These are phyloP conservation scores for Solanum appendiculatum DNA, from an alignment of 257 asterid genomes.

Conservation along the genomic window DNA sequence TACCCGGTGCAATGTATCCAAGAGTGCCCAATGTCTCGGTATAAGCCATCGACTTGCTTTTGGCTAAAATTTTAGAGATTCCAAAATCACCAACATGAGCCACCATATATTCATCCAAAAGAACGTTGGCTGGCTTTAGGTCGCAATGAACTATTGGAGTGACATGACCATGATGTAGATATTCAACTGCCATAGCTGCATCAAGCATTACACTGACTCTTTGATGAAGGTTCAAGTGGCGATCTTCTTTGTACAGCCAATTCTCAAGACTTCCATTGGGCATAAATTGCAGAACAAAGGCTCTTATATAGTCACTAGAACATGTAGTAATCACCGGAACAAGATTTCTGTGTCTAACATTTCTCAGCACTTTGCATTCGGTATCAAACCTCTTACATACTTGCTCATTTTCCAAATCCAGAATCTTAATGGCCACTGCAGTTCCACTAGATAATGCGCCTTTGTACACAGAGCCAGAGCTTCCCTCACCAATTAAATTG, in stretches of 20 bases:
- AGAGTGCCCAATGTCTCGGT: constrained; percentile 28
- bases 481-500: constrained; percentile 19
- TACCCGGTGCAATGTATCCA: constrained; percentile 39
- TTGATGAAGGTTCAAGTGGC: constrained; percentile 4
- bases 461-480: constrained; percentile 22
- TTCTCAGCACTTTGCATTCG: constrained; percentile 21
- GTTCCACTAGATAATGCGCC: constrained; percentile 9
- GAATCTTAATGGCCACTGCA: constrained; percentile 20
- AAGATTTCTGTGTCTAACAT: constrained; percentile 23
- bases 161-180: constrained; percentile 19
- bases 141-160: constrained; percentile 23
- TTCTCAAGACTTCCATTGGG: constrained; percentile 22
- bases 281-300: constrained; percentile 25
- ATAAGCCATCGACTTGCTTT: neutral
- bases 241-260: constrained; percentile 12
- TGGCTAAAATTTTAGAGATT: constrained; percentile 15
- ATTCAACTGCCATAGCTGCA: constrained; percentile 28
- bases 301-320: constrained; percentile 6
- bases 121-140: constrained; percentile 25
- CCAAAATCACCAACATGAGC: constrained; percentile 17
- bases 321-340: constrained; percentile 23
- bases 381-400: constrained; percentile 14
- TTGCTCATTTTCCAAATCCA: constrained; percentile 9
- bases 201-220: constrained; percentile 17
- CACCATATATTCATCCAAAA: constrained; percentile 24